Evolutionary conservation across 352 stramenopile genomes (phyloP).

Genomic region (Phytophthora cactorum): DNA sequence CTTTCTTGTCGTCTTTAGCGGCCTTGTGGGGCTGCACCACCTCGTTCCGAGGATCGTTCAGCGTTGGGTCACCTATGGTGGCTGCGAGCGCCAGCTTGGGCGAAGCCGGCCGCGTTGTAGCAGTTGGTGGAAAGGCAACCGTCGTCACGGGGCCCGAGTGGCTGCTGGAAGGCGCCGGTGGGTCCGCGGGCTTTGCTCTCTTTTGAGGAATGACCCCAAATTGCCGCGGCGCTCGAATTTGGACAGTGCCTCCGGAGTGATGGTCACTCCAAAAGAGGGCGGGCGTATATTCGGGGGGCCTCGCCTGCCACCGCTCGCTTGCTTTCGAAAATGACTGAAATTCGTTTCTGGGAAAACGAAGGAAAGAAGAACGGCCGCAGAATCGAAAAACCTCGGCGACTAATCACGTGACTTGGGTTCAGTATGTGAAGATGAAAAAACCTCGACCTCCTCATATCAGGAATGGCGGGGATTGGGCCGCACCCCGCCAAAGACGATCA

Average conservation of each 20-base stretch:
- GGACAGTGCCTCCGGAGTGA: slow-evolving; percentile 39
- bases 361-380: slow-evolving; percentile 36
- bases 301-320: slow-evolving; percentile 50
- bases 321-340: slow-evolving; percentile 66
- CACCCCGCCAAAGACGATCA: slow-evolving; percentile 32
- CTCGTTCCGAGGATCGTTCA: slow-evolving; percentile 44
- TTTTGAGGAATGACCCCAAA: slow-evolving; percentile 63
- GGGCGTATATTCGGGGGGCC: slow-evolving; percentile 47
- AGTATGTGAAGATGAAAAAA: slow-evolving; percentile 35
- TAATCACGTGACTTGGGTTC: slow-evolving; percentile 15
- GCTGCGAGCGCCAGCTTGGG: slow-evolving; percentile 29
- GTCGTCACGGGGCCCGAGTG: background rate
- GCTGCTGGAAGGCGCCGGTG: slow-evolving; percentile 2
- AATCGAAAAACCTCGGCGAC: slow-evolving; percentile 38
- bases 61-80: slow-evolving; percentile 55
- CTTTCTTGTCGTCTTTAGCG: slow-evolving; percentile 30
- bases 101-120: slow-evolving; percentile 14
- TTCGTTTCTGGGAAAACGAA: slow-evolving; percentile 44
- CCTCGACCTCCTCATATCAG: slow-evolving; percentile 28
- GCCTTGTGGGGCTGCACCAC: slow-evolving; percentile 41
- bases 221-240: slow-evolving; percentile 36
- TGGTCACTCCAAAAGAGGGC: slow-evolving; percentile 47
- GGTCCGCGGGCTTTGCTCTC: slow-evolving; percentile 43
- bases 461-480: slow-evolving; percentile 20
- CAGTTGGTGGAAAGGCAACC: slow-evolving; percentile 10